Evolutionary conservation across 306 rosid species (phyloP).

Genomic region (Trichosanthes cucumerina): DNA sequence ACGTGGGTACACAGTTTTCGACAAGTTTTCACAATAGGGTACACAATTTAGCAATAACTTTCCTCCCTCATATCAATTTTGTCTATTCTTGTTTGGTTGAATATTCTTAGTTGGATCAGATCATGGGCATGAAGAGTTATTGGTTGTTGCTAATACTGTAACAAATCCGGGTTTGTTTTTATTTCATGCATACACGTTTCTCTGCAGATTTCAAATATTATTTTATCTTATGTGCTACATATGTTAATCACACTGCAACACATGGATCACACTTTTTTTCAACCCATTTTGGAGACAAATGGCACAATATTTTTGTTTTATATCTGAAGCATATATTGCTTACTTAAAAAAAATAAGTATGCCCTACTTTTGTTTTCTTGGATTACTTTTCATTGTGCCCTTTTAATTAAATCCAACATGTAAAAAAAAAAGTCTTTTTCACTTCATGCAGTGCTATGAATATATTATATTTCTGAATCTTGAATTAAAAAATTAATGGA

Average conservation of each 20-base stretch:
- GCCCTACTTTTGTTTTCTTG: neutral
- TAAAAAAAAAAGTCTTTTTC: neutral
- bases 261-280: constrained; percentile 54
- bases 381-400: neutral
- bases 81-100: constrained; percentile 25
- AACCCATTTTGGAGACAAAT: constrained; percentile 73
- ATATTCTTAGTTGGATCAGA: constrained; percentile 69
- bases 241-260: constrained; percentile 23
- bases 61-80: neutral
- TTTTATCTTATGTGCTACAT: constrained; percentile 13
- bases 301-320: constrained; percentile 66
- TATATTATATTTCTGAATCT: neutral
- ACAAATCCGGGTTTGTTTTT: constrained; percentile 50
- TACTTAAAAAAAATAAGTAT: constrained; percentile 77
- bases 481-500: too few species aligned
- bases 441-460: neutral
- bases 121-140: constrained; percentile 77
- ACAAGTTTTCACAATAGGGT: constrained; percentile 79
- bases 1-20: too few species aligned
- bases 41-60: constrained; percentile 53
- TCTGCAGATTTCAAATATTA: constrained; percentile 11
- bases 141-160: constrained; percentile 80
- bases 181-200: constrained; percentile 9
- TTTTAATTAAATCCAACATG: neutral
- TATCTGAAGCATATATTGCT: constrained; percentile 53